Evolutionary conservation across 331 rosid genomes (phyloP).

Genomic region (Malus hybrid): DNA sequence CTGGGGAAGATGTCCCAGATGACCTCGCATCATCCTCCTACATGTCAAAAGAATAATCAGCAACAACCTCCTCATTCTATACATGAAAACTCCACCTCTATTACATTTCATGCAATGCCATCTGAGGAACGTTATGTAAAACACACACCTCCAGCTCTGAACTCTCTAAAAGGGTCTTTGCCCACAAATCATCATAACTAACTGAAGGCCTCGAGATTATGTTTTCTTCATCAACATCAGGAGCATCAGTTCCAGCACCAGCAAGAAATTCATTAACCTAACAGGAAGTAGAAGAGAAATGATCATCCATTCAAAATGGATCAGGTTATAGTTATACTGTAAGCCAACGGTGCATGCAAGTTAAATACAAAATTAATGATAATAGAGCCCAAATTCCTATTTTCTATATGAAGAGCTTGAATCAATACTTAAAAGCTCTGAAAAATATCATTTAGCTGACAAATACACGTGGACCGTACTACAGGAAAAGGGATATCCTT

Average conservation of each 20-base stretch:
- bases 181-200: constrained; percentile 99
- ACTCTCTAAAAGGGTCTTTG: constrained; percentile 89
- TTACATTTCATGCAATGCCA: constrained; percentile 4
- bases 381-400: background rate
- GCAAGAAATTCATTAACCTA: constrained; percentile 98
- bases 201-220: constrained; percentile 87
- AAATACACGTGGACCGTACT: no score
- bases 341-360: background rate
- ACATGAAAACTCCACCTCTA: background rate
- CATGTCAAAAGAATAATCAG: constrained; percentile 18
- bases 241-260: constrained; percentile 98
- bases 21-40: constrained; percentile 95
- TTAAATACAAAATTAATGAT: background rate
- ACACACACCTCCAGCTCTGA: constrained; percentile 67
- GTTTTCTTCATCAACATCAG: constrained; percentile 96
- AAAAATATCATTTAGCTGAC: no score
- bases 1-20: constrained; percentile 90
- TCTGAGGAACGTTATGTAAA: constrained; percentile 4
- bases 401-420: background rate
- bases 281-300: constrained; percentile 13
- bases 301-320: background rate
- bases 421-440: no score
- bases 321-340: background rate
- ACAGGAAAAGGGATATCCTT: no score
- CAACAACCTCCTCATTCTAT: background rate